phyloP scores from a whole-genome alignment of 2,329 filamentous ascomycete species.

The Colletotrichum euphorbiae region DNA sequence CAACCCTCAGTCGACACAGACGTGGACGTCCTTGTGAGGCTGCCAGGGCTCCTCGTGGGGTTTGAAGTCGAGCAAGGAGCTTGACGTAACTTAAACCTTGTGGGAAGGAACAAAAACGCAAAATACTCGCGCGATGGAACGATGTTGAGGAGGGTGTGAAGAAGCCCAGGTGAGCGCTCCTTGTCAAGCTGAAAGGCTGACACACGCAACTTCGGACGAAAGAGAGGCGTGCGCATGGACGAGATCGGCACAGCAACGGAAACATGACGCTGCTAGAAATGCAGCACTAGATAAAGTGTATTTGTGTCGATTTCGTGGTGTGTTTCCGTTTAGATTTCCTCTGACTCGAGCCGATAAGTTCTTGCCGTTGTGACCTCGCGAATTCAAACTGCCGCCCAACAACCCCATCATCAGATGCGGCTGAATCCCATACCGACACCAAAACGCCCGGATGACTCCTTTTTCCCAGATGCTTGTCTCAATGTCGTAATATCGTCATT shows the following conservation, averaged over 20 bases:
- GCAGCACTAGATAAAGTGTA: not conserved
- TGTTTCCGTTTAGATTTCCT: no score
- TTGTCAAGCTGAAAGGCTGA: constrained; percentile 31
- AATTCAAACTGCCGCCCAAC: no score
- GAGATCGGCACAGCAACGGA: not conserved
- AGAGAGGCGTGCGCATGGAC: not conserved
- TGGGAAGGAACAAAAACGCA: not conserved
- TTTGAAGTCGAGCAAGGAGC: not conserved
- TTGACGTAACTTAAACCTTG: constrained; percentile 29
- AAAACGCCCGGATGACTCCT: no score
- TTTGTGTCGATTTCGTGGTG: no score
- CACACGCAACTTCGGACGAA: constrained; percentile 9
- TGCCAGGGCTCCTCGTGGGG: constrained; percentile 7
- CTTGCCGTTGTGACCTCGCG: no score
- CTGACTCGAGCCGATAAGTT: no score
- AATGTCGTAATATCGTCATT: no score
- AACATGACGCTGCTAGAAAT: not conserved
- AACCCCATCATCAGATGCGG: no score
- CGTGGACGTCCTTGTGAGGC: not conserved
- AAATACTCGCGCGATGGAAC: no score
- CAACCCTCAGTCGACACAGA: not conserved
- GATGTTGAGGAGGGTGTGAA: not conserved
- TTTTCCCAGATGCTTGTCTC: no score
- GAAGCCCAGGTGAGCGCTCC: not conserved
- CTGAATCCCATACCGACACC: no score